These are phyloP conservation scores for Acanthamoeba quina DNA, from an alignment of 208 protist genomes.

Conservation along the genomic window DNA sequence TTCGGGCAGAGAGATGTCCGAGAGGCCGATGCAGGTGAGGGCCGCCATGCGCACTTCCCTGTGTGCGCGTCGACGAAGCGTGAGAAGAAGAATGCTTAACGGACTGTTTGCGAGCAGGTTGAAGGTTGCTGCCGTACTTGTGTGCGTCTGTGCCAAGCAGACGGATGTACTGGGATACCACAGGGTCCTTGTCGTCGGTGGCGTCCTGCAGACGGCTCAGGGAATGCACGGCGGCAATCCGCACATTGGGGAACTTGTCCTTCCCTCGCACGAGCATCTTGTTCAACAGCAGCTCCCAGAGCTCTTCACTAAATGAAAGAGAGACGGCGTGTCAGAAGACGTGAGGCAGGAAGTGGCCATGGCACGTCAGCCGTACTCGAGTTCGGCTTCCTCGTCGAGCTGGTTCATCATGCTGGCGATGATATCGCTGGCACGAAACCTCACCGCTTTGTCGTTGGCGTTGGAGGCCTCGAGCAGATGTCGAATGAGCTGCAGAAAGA, in stretches of 20 bases:
- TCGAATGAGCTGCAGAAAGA: conserved; percentile 31
- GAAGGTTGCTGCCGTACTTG: not conserved
- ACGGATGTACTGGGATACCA: conserved; percentile 10
- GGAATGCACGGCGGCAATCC: not conserved
- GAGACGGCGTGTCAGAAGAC: not conserved
- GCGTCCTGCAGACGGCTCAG: conserved; percentile 42
- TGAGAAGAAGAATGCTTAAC: not conserved
- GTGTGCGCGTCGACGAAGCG: not conserved
- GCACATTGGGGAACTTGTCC: conserved; percentile 54
- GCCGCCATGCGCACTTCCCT: conserved; percentile 68
- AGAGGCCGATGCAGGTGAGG: conserved; percentile 22
- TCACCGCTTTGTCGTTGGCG: conserved; percentile 55
- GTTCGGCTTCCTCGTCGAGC: conserved; percentile 59
- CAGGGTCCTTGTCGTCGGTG: not conserved
- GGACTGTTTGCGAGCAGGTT: no score
- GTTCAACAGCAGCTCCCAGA: conserved; percentile 22
- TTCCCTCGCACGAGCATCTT: conserved; percentile 22
- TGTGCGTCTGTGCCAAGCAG: conserved; percentile 22
- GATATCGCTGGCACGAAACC: conserved; percentile 21
- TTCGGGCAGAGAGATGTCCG: not conserved
- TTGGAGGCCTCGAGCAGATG: not conserved
- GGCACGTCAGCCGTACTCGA: conserved; percentile 25
- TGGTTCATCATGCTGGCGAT: conserved; percentile 30
- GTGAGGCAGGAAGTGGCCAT: not conserved
- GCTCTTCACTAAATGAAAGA: not conserved